Evolutionary conservation across 179 eudicot species (phyloP).

Genomic region (Drosera spatulata): DNA sequence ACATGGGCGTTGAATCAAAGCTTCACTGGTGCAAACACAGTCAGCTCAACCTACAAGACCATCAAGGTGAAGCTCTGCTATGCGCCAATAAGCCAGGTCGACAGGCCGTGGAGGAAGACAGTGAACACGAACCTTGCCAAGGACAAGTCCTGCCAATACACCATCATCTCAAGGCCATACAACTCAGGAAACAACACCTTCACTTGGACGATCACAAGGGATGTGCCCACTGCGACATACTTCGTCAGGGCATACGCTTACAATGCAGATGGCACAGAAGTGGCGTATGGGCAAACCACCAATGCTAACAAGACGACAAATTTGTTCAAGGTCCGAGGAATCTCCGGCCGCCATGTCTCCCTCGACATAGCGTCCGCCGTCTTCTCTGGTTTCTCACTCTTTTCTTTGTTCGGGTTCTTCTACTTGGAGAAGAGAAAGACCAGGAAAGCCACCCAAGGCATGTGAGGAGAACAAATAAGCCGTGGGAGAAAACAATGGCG

Average conservation of each 20-base stretch:
- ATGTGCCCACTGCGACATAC: slow-evolving; percentile 58
- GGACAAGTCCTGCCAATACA: slow-evolving; percentile 75
- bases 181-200: slow-evolving; percentile 14
- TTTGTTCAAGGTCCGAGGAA: slow-evolving; percentile 30
- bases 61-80: slow-evolving; percentile 61
- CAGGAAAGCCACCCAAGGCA: slow-evolving; percentile 5
- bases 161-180: slow-evolving; percentile 21
- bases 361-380: slow-evolving; percentile 50
- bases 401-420: slow-evolving; percentile 56
- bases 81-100: slow-evolving; percentile 52
- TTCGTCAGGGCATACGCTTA: slow-evolving; percentile 55
- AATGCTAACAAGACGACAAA: slow-evolving; percentile 20
- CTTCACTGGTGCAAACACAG: slow-evolving; percentile 14
- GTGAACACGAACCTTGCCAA: slow-evolving; percentile 25
- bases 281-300: slow-evolving; percentile 52
- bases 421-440: slow-evolving; percentile 63
- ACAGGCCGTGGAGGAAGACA: slow-evolving; percentile 70
- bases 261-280: slow-evolving; percentile 16
- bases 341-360: slow-evolving; percentile 45
- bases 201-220: slow-evolving; percentile 31
- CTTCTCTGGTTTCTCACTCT: slow-evolving; percentile 53
- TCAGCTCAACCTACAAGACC: slow-evolving; percentile 30
- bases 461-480: background rate
- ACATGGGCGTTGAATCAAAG: slow-evolving; percentile 41
- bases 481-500: too few species aligned